Evolutionary conservation across 2,329 filamentous ascomycete species (phyloP).

Genomic region (Pyrenochaeta sp.): DNA sequence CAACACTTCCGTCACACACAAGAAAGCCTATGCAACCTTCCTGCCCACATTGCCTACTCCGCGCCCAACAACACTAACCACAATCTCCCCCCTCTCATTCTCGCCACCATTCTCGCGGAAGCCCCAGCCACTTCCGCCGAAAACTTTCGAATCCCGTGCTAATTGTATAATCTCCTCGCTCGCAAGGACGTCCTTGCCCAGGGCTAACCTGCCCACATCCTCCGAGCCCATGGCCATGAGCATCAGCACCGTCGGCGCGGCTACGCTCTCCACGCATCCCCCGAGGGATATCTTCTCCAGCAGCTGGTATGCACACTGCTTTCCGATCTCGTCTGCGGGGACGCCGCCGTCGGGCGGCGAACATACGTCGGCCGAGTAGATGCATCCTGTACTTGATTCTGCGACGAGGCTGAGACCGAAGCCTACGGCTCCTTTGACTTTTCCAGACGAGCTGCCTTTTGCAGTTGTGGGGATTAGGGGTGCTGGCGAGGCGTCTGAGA

Average conservation of each 20-base stretch:
- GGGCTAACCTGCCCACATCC: conserved; percentile 84
- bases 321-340: conserved; percentile 89
- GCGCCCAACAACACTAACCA: conserved; percentile 89
- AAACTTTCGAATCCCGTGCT: conserved; percentile 84
- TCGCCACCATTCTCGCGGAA: conserved; percentile 66
- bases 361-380: conserved; percentile 86
- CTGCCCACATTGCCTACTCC: conserved; percentile 95
- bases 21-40: conserved; percentile 71
- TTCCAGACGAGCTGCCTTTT: conserved; percentile 64
- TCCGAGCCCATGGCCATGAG: conserved; percentile 99
- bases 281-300: conserved; percentile 83
- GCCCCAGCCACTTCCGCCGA: conserved; percentile 91
- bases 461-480: conserved; percentile 72
- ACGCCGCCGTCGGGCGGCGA: conserved; percentile 79
- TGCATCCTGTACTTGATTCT: conserved; percentile 83
- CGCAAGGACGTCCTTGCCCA: conserved; percentile 82
- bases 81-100: conserved; percentile 68
- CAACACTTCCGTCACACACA: conserved; percentile 1
- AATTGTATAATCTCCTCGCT: conserved; percentile 81
- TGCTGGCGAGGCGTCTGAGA: conserved; percentile 69
- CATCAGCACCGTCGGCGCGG: conserved; percentile 77
- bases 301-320: conserved; percentile 85
- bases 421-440: conserved; percentile 76
- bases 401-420: conserved; percentile 92
- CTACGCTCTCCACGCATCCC: conserved; percentile 78